Conservation (phyloP, 2,329 filamentous ascomycete species). For the Didymella lethalis region DNA sequence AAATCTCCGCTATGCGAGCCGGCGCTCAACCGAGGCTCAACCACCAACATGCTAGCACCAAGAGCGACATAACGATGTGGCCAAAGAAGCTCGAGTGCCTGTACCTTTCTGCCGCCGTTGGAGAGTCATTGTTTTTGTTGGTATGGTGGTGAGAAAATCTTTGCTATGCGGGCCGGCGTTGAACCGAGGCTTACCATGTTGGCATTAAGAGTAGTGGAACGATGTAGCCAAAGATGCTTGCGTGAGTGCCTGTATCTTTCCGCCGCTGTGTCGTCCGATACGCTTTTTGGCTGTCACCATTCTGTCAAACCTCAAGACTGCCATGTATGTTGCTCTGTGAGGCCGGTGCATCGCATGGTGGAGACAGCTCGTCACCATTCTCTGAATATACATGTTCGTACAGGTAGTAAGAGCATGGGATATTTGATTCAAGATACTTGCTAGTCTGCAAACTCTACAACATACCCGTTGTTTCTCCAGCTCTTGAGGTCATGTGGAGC, state of each 20-base stretch:
- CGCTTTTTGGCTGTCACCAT: neutral
- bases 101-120: constrained; percentile 3
- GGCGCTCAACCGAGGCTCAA: too few relatives aligned
- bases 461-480: too few relatives aligned
- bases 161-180: neutral
- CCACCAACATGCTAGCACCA: too few relatives aligned
- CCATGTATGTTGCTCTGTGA: neutral
- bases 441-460: too few relatives aligned
- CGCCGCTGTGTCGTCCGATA: neutral
- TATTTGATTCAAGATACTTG: too few relatives aligned
- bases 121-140: constrained; percentile 4
- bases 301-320: neutral
- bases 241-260: neutral
- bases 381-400: neutral
- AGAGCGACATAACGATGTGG: too few relatives aligned
- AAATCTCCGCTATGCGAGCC: too few relatives aligned
- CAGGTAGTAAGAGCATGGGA: too few relatives aligned
- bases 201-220: neutral
- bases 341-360: neutral
- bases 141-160: neutral
- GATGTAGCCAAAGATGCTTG: neutral
- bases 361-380: neutral
- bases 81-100: too few relatives aligned
- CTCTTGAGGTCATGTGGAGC: too few relatives aligned
- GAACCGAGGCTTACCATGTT: neutral